Base-by-base conservation (phyloP, 305 asterid species). In the Rubia occidens region DNA sequence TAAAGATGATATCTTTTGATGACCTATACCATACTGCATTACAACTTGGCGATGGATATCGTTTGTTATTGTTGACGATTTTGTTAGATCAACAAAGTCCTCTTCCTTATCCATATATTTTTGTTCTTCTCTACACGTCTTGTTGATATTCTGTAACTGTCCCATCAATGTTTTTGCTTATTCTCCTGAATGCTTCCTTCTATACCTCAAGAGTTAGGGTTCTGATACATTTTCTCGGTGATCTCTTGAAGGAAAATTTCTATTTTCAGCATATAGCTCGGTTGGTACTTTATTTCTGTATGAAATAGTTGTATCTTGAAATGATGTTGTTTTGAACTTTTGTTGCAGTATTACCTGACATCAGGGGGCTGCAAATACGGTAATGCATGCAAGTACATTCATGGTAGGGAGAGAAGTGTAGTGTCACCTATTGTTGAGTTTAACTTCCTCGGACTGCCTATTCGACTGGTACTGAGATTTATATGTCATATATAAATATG, bases 361-460 rank as follows among this genome's bases (percentile, higher is more conserved):
- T 49, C 96, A 63, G 91, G 80, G 21, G 99, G 99, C n/a, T 91
- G 99, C 88, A 94, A 85, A 74, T 89, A 78, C 82, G 99, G 97
- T 61, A 84, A 78, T 67, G 84, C 85, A 70, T 94, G 99, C 79
- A 94, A 85, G 81, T 94, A 70, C 78, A 81, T 71, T 78, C 99
- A 94, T 74, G 86, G 82, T 70, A 71, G 86, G 78, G 90, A 82
- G 74, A 85, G 77, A 72, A 79, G 70, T 82, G 70, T 79, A 63
- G 71, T 77, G 64, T 17, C 87, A 73, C 91, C 85, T 8, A 59
- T 71, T 63, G 40, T 72, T 47, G 96, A 88, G 82, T 75, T 85
- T 53, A 94, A 94, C 89, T 91, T 91, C 80, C 82, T 94, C 69
- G 97, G 99, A 69, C 80, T 94, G 71, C 97, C 99, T 40, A 80